Evolutionary conservation across 768 basidiomycete genomes (phyloP).

Genomic region (Boletus rubescentipes): DNA sequence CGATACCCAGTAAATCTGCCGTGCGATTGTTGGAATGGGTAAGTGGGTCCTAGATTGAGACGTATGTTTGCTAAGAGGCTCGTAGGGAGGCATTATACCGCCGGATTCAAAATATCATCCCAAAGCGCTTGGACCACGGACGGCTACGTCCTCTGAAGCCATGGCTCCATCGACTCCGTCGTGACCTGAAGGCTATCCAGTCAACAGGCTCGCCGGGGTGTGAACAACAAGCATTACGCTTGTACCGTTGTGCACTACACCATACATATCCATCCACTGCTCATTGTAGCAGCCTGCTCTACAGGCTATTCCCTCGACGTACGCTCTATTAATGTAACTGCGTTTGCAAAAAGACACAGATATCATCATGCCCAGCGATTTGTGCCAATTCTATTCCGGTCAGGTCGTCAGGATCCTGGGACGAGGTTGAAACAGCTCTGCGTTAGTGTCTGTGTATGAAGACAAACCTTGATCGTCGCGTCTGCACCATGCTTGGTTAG

Average conservation of each 20-base stretch:
- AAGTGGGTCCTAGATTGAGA: conserved; percentile 5
- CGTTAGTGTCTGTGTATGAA: background rate
- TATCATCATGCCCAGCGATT: conserved; percentile 54
- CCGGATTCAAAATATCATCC: conserved; percentile 57
- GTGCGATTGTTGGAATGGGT: conserved; percentile 79
- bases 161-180: background rate
- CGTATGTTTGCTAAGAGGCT: conserved; percentile 5
- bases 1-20: conserved; percentile 76
- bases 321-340: conserved; percentile 16
- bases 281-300: conserved; percentile 10
- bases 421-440: conserved; percentile 3
- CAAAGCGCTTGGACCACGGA: conserved; percentile 28
- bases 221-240: background rate
- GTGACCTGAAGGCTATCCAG: conserved; percentile 12
- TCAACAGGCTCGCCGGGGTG: background rate
- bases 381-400: conserved; percentile 60
- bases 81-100: conserved; percentile 61
- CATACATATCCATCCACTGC: conserved; percentile 1
- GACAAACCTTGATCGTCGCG: conserved; percentile 54
- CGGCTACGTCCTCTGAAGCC: conserved; percentile 3
- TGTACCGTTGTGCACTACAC: background rate
- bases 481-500: conserved; percentile 69
- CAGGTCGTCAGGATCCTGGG: conserved; percentile 67
- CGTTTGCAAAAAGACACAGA: conserved; percentile 37
- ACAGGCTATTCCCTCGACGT: background rate